These are phyloP conservation scores for Fusarium neocosmosporiellum DNA, from an alignment of 2,329 filamentous ascomycete genomes.

Conservation along the genomic window DNA sequence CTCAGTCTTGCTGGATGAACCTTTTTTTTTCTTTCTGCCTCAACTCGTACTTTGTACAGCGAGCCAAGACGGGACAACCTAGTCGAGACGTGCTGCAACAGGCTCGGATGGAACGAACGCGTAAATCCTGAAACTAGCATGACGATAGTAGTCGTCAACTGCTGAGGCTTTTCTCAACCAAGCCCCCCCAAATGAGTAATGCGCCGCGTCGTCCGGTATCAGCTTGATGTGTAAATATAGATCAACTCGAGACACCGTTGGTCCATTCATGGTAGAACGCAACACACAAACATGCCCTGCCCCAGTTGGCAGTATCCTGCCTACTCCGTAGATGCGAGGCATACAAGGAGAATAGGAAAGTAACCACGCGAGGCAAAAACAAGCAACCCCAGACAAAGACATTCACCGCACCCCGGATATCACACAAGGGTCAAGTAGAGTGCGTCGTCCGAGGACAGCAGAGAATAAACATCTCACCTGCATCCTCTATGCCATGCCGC, in stretches of 20 bases:
- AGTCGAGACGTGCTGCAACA: background rate
- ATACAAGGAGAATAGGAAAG: background rate
- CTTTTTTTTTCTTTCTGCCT: background rate
- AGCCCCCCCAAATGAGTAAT: background rate
- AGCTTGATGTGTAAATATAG: background rate
- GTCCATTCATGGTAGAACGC: slow-evolving; percentile 4
- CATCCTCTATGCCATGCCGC: background rate
- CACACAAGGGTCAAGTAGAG: background rate
- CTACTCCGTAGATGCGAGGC: background rate
- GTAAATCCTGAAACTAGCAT: slow-evolving; percentile 1
- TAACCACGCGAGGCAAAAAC: background rate
- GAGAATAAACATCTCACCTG: background rate
- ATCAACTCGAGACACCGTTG: slow-evolving; percentile 3
- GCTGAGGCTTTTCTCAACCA: slow-evolving; percentile 19
- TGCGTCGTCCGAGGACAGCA: background rate
- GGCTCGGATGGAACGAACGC: background rate
- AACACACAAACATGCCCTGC: slow-evolving; percentile 3
- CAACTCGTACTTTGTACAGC: background rate
- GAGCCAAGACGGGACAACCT: background rate
- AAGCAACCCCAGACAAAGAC: background rate
- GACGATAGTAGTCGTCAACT: slow-evolving; percentile 20
- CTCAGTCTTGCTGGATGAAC: background rate
- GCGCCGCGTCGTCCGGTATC: background rate
- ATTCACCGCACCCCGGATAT: background rate
- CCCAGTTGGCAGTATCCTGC: background rate